phyloP scores from a whole-genome alignment of 306 rosid genomes.

The Inga oerstediana region DNA sequence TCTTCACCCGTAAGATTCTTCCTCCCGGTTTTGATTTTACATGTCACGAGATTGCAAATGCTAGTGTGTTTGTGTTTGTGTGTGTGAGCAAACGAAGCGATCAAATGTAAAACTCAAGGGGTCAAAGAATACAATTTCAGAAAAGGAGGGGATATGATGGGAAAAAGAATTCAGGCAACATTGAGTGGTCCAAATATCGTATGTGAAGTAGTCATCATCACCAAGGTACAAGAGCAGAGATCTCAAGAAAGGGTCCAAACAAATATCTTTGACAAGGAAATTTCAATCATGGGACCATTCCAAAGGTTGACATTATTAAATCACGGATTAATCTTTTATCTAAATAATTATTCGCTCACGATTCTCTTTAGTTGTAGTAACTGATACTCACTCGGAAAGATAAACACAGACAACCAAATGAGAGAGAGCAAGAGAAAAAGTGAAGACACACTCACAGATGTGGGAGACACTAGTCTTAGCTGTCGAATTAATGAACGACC shows the following conservation, averaged over 20 bases:
- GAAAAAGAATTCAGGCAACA: conserved; percentile 8
- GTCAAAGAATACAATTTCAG: conserved; percentile 34
- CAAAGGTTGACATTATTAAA: conserved; percentile 28
- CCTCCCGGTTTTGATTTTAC: conserved; percentile 21
- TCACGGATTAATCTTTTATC: background rate
- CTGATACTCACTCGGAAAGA: background rate
- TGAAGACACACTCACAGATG: background rate
- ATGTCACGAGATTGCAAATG: conserved; percentile 31
- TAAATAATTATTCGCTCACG: conserved; percentile 18
- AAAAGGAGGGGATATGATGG: background rate
- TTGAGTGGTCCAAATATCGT: conserved; percentile 47
- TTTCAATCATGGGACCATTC: conserved; percentile 41
- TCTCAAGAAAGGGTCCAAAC: conserved; percentile 45
- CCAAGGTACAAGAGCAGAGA: conserved; percentile 46
- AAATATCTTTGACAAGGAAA: conserved; percentile 48
- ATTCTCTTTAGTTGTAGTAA: background rate
- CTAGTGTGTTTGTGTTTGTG: background rate
- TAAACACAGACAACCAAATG: background rate
- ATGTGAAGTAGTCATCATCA: conserved; percentile 47
- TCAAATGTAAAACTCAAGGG: background rate
- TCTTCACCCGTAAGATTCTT: conserved; percentile 34
- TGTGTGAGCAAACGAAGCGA: background rate
- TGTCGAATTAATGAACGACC: conserved; percentile 14
- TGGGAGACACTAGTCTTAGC: conserved; percentile 18
- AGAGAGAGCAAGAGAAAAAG: background rate